Conservation (phyloP, 306 rosid species). For the Quercus mongolica region DNA sequence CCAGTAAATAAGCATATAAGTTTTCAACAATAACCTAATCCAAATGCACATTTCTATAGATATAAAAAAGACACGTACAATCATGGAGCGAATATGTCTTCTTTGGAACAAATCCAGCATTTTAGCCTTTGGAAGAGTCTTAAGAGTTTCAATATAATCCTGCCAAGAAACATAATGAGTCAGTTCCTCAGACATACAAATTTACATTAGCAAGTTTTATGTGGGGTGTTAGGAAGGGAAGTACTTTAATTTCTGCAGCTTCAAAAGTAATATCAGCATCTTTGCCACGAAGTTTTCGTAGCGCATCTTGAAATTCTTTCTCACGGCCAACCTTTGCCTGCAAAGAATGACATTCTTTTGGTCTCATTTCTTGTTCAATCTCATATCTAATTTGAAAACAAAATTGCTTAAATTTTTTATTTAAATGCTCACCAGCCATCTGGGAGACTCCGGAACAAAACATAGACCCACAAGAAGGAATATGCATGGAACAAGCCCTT, state of each 20-base stretch:
- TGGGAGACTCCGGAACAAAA: constrained; percentile 44
- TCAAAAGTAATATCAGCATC: constrained; percentile 33
- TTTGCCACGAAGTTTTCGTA: constrained; percentile 34
- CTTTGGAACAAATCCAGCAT: constrained; percentile 36
- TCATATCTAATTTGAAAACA: neutral
- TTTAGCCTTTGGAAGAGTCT: constrained; percentile 25
- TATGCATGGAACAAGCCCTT: constrained; percentile 68
- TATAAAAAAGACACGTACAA: constrained; percentile 13
- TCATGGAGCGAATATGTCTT: constrained; percentile 23
- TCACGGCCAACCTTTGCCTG: constrained; percentile 46
- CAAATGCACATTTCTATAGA: constrained; percentile 3
- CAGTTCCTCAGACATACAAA: constrained; percentile 12
- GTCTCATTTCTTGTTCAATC: neutral
- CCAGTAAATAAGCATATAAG: too few relatives aligned
- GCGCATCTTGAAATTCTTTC: constrained; percentile 37
- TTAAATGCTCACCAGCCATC: constrained; percentile 45
- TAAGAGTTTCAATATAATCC: constrained; percentile 29
- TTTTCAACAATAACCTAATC: too few relatives aligned
- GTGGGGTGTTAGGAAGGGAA: neutral
- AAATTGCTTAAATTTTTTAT: neutral
- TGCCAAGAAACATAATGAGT: constrained; percentile 2
- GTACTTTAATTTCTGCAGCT: constrained; percentile 27
- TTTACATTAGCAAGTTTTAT: neutral
- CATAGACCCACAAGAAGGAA: constrained; percentile 38
- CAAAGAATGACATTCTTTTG: neutral